These are phyloP conservation scores for Brassica nigra DNA, from an alignment of 345 rosid species.

Conservation along the genomic window DNA sequence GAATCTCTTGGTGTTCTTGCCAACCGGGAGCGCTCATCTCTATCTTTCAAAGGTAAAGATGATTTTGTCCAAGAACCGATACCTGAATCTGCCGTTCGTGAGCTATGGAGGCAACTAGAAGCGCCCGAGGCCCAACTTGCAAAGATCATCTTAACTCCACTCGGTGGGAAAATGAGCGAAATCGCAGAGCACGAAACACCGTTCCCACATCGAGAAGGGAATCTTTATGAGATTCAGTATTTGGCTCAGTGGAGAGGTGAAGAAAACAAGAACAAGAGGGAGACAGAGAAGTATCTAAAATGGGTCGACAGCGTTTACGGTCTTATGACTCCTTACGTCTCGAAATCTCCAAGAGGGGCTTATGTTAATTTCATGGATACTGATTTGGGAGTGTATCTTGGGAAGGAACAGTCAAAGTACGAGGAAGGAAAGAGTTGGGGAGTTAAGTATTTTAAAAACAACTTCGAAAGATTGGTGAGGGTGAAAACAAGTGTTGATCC, in stretches of 20 bases:
- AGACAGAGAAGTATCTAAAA: constrained; percentile 22
- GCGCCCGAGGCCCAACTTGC: constrained; percentile 12
- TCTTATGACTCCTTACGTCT: constrained; percentile 57
- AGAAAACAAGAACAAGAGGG: constrained; percentile 23
- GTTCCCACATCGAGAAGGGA: constrained; percentile 60
- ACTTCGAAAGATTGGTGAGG: constrained; percentile 44
- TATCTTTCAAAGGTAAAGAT: constrained; percentile 47
- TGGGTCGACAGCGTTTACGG: constrained; percentile 41
- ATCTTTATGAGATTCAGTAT: constrained; percentile 49
- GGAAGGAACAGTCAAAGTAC: constrained; percentile 20
- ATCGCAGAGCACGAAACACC: constrained; percentile 43
- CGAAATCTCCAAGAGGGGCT: constrained; percentile 59
- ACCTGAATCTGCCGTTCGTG: constrained; percentile 35
- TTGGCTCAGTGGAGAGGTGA: constrained; percentile 41
- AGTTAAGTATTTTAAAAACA: constrained; percentile 43
- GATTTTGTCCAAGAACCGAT: constrained; percentile 47
- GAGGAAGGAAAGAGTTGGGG: constrained; percentile 47
- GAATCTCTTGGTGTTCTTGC: constrained; percentile 23
- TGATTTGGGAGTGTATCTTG: constrained; percentile 48
- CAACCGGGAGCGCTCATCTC: constrained; percentile 10
- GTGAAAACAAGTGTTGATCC: constrained; percentile 48
- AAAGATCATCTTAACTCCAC: constrained; percentile 47
- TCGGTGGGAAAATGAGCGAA: constrained; percentile 61
- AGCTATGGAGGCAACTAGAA: constrained; percentile 18
- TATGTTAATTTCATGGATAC: constrained; percentile 52